phyloP scores from a whole-genome alignment of 768 basidiomycete species.

The Stropharia rugosoannulata region DNA sequence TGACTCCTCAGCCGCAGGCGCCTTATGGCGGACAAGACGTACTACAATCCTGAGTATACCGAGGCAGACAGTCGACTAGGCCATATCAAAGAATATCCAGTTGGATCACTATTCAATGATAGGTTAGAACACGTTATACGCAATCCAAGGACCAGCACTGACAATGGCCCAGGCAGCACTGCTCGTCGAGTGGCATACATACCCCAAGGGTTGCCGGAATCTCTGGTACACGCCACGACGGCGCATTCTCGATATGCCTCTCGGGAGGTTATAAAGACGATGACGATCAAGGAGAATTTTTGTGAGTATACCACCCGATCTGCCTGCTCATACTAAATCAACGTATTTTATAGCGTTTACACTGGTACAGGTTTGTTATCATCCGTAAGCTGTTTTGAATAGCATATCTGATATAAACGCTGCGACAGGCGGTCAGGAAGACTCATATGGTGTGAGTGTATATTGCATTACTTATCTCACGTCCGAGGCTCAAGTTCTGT shows the following conservation, averaged over 20 bases:
- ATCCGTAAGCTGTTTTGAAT: not conserved
- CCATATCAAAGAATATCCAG: slow-evolving; percentile 15
- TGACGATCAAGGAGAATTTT: slow-evolving; percentile 33
- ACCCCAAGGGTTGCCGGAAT: slow-evolving; percentile 32
- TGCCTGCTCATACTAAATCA: not conserved
- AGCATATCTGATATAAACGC: not conserved
- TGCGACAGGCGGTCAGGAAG: slow-evolving; percentile 14
- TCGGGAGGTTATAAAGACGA: slow-evolving; percentile 43
- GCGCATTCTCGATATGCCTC: slow-evolving; percentile 40
- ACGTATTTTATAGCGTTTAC: slow-evolving; percentile 26
- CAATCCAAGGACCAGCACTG: not conserved
- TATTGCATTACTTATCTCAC: not conserved
- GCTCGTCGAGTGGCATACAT: slow-evolving; percentile 27
- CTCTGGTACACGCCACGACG: slow-evolving; percentile 23
- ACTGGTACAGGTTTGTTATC: slow-evolving; percentile 36
- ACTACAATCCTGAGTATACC: slow-evolving; percentile 18
- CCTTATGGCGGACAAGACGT: slow-evolving; percentile 17
- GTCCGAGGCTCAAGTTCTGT: not conserved
- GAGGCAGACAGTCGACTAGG: slow-evolving; percentile 22
- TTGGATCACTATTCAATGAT: slow-evolving; percentile 20
- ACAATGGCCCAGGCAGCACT: slow-evolving; percentile 21
- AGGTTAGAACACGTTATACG: slow-evolving; percentile 14
- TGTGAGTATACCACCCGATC: slow-evolving; percentile 25
- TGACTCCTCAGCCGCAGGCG: slow-evolving; percentile 16
- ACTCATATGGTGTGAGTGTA: slow-evolving; percentile 4